These are phyloP conservation scores for Rosa hybrid DNA, from an alignment of 331 rosid genomes.

Conservation along the genomic window DNA sequence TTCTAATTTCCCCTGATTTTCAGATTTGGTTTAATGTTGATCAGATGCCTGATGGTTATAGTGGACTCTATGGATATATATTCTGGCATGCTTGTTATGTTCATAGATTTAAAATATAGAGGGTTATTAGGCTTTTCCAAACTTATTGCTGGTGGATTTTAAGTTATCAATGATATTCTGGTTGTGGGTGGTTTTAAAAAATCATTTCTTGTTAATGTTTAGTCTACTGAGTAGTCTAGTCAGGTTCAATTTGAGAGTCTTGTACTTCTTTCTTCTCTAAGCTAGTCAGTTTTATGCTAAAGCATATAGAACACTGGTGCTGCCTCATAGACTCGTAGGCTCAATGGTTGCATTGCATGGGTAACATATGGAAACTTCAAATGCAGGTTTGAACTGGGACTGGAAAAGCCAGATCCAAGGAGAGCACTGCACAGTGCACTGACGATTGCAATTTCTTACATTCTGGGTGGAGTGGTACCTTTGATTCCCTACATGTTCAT, in stretches of 20 bases:
- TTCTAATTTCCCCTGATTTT: background rate
- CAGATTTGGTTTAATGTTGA: background rate
- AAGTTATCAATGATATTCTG: background rate
- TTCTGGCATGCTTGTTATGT: too few species aligned
- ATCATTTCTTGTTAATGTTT: background rate
- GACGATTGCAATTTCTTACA: conserved; percentile 77
- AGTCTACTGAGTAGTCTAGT: background rate
- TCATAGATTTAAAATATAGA: too few species aligned
- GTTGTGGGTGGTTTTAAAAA: background rate
- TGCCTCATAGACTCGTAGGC: background rate
- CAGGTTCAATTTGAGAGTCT: background rate
- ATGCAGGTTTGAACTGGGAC: conserved; percentile 83
- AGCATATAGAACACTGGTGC: background rate
- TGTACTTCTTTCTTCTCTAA: background rate
- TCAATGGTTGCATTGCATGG: background rate
- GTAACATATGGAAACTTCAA: background rate
- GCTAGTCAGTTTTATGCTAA: background rate
- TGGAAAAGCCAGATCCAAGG: conserved; percentile 90
- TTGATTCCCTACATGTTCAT: conserved; percentile 70
- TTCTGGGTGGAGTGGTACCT: conserved; percentile 81
- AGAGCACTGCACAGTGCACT: conserved; percentile 87
- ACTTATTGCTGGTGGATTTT: background rate
- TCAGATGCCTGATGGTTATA: background rate
- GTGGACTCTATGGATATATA: background rate
- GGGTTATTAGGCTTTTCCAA: background rate